phyloP scores from a whole-genome alignment of 2,329 filamentous ascomycete species.

The Penicillium polonicum region DNA sequence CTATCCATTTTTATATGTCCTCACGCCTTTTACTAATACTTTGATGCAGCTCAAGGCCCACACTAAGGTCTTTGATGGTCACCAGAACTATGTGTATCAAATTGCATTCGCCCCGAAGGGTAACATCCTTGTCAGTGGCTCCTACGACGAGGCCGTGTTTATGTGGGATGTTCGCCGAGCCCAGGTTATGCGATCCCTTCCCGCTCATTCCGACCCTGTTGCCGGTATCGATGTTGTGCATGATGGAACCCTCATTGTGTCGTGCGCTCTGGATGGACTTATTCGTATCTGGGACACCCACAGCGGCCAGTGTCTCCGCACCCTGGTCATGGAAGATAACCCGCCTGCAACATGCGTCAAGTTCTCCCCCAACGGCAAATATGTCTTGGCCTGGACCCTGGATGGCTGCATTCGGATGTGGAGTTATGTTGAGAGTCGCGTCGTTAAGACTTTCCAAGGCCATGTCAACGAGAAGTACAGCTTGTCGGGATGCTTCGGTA shows the following conservation, averaged over 20 bases:
- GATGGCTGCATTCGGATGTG: conserved; percentile 88
- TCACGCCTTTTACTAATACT: background rate
- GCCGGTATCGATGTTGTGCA: conserved; percentile 88
- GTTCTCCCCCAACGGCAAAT: conserved; percentile 92
- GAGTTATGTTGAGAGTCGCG: conserved; percentile 89
- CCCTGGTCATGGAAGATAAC: conserved; percentile 94
- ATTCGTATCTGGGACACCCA: conserved; percentile 95
- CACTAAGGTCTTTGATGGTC: conserved; percentile 68
- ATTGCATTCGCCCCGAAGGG: conserved; percentile 96
- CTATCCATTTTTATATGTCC: background rate
- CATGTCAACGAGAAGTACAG: conserved; percentile 82
- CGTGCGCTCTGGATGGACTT: conserved; percentile 85
- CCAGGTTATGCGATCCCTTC: conserved; percentile 81
- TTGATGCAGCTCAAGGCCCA: conserved; percentile 53
- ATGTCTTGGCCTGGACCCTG: conserved; percentile 85
- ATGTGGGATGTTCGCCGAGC: conserved; percentile 93
- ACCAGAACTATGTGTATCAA: conserved; percentile 95
- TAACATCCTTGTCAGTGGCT: conserved; percentile 92
- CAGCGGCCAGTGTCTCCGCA: conserved; percentile 91
- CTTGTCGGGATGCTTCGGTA: conserved; percentile 79
- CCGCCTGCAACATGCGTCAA: conserved; percentile 83
- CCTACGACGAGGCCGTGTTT: conserved; percentile 95
- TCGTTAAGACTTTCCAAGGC: conserved; percentile 96
- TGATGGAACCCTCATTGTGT: conserved; percentile 89
- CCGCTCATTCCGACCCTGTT: conserved; percentile 93